Conservation (phyloP, 2,329 filamentous ascomycete genomes). For the Cladophialophora psammophila region DNA sequence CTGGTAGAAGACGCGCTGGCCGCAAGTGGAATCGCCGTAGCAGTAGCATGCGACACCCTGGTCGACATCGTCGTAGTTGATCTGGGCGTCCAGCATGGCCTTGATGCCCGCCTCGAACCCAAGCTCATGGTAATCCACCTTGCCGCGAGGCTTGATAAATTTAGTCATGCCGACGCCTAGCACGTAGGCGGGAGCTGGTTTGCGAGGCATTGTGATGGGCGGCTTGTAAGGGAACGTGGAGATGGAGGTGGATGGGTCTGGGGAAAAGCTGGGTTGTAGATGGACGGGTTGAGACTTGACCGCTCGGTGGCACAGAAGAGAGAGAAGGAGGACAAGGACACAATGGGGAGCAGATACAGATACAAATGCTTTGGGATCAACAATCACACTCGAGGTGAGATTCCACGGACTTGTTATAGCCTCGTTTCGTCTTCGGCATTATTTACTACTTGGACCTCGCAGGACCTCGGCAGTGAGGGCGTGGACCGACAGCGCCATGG, state of each 20-base stretch:
- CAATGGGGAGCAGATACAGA: background rate
- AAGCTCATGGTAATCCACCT: conserved; percentile 46
- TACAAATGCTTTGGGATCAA: conserved; percentile 1
- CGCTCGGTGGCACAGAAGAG: background rate
- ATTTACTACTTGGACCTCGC: background rate
- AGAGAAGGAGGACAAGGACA: background rate
- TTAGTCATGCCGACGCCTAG: conserved; percentile 98
- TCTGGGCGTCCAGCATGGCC: conserved; percentile 72
- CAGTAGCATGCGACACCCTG: conserved; percentile 97
- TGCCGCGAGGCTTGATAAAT: conserved; percentile 70
- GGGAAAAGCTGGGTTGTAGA: background rate
- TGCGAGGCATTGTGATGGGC: conserved; percentile 59
- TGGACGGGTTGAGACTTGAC: background rate
- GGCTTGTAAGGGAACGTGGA: background rate
- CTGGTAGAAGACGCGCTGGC: conserved; percentile 97
- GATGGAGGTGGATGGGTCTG: background rate
- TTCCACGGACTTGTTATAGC: background rate
- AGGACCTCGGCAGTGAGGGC: background rate
- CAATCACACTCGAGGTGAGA: background rate
- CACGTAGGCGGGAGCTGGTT: conserved; percentile 74
- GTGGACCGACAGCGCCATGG: background rate
- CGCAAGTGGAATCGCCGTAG: conserved; percentile 93
- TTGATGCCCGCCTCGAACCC: conserved; percentile 46
- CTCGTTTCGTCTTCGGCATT: conserved; percentile 10
- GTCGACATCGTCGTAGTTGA: conserved; percentile 96